Percentiles rank a stretch among this genome's conserved stretches.
These are phyloP conservation scores for Phytopythium helicoides DNA, from an alignment of 352 stramenopile genomes.

Conservation along the genomic window DNA sequence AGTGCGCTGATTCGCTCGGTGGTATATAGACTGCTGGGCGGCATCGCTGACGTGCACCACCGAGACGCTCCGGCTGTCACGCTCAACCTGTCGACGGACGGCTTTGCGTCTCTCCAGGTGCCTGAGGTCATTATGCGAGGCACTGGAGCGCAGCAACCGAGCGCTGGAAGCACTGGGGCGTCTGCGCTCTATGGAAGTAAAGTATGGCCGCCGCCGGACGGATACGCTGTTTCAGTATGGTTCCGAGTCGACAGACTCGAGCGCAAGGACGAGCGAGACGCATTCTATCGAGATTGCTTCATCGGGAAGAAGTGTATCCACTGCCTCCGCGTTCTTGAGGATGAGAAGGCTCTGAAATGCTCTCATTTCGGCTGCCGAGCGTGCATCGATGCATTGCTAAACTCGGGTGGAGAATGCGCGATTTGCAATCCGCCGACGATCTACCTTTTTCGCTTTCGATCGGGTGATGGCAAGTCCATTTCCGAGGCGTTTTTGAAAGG, in stretches of 20 bases:
- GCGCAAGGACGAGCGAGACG: constrained; percentile 59
- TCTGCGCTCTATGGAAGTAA: constrained; percentile 40
- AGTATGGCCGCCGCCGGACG: constrained; percentile 58
- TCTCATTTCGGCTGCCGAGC: constrained; percentile 56
- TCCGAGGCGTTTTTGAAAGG: constrained; percentile 67
- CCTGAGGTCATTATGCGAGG: constrained; percentile 46
- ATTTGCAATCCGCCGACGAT: constrained; percentile 76
- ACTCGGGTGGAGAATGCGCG: constrained; percentile 56
- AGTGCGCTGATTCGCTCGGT: background rate
- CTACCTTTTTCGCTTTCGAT: constrained; percentile 71
- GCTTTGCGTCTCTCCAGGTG: constrained; percentile 68
- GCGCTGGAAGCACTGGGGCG: constrained; percentile 11
- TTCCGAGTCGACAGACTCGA: constrained; percentile 60
- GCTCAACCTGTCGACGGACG: constrained; percentile 53
- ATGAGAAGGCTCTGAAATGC: constrained; percentile 65
- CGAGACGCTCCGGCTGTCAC: constrained; percentile 21
- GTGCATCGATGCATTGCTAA: constrained; percentile 54
- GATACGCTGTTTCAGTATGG: constrained; percentile 64
- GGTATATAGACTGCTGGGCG: background rate
- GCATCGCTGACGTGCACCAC: background rate
- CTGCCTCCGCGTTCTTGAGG: constrained; percentile 37
- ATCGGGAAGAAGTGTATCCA: constrained; percentile 59
- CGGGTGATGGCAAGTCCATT: constrained; percentile 63
- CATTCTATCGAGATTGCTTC: constrained; percentile 56
- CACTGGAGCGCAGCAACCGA: constrained; percentile 2